Base-by-base conservation (phyloP, 345 rosid genomes). In the Cardamine resedifolia region DNA sequence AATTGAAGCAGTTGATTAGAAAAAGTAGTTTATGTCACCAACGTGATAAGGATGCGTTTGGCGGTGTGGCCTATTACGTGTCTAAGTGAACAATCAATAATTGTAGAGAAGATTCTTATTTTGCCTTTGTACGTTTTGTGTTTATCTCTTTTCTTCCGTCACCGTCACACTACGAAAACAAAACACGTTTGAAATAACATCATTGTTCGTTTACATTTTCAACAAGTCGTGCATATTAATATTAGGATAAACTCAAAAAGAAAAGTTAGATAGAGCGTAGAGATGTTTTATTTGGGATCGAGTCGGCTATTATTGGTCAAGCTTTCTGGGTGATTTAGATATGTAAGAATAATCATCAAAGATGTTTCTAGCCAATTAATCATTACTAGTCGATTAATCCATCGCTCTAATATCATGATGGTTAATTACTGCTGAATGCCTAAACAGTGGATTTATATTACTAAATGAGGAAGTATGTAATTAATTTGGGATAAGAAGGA, bases 11-110 rank as follows among this genome's bases (percentile, higher is more conserved):
- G 3, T 27, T 52, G 4, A 19, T 31, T 44, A n/a, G 20, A 28
- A n/a, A 30, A 9, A 38, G 41, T 49, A 18, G 60, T 49, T 19
- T 56, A 57, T 47, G 72, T 15, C 30, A 55, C 66, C 52, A 26
- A 76, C 63, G 71, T 63, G 79, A 76, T 76, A 76, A 70, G 79
- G 75, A 76, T 70, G 79, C 45, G 58, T 63, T 64, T 70, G 79
- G 79, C 75, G 55, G 71, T 70, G 79, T 53, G 57, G 39, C 23
- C 19, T 18, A 15, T 68, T 68, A 75, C 79, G 74, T 75, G 74
- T 61, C 70, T 24, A 18, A 52, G 47, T 53, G 50, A 61, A 61
- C 41, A 53, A 75, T 61, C 63, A 31, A 74, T 75, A n/a, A 68
- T 67, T 67, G 64, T 60, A 44, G 68, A 14, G 58, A 23, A 52